A percentile compares a stretch with the other conserved stretches of the same genome.
Conservation (phyloP, 306 rosid species). For the Quillaja saponaria region DNA sequence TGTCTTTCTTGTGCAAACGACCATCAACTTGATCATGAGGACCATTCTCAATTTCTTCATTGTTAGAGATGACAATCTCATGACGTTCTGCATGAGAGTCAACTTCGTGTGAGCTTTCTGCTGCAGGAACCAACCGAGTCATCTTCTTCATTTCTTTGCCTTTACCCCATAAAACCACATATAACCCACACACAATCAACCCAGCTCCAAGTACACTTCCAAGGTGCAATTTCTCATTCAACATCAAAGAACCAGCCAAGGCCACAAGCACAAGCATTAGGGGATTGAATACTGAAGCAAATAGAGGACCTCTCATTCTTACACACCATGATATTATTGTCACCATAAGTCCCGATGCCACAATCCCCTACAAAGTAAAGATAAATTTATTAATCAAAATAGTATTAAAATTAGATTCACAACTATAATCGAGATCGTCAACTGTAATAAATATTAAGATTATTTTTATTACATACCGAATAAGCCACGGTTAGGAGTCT, state of each 20-base stretch:
- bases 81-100: too few species aligned
- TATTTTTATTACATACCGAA: conserved; percentile 26
- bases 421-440: neutral
- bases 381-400: too few species aligned
- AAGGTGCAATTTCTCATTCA: conserved; percentile 41
- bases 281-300: conserved; percentile 44
- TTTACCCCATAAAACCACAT: conserved; percentile 54
- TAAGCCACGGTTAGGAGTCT: conserved; percentile 39
- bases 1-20: too few species aligned
- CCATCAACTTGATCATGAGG: too few species aligned
- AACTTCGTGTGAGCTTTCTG: too few species aligned
- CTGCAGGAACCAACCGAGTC: conserved; percentile 20
- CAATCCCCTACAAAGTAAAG: conserved; percentile 30
- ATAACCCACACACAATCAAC: conserved; percentile 45
- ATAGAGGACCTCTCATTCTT: conserved; percentile 41
- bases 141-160: conserved; percentile 43
- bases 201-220: conserved; percentile 46
- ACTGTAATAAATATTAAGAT: neutral
- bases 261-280: conserved; percentile 40
- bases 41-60: too few species aligned
- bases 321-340: conserved; percentile 36
- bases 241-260: conserved; percentile 29
- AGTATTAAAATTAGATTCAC: too few species aligned
- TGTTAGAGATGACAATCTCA: too few species aligned
- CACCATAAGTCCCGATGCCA: conserved; percentile 36